These are phyloP conservation scores for Clonostachys rosea DNA, from an alignment of 2,329 filamentous ascomycete genomes.

Conservation along the genomic window DNA sequence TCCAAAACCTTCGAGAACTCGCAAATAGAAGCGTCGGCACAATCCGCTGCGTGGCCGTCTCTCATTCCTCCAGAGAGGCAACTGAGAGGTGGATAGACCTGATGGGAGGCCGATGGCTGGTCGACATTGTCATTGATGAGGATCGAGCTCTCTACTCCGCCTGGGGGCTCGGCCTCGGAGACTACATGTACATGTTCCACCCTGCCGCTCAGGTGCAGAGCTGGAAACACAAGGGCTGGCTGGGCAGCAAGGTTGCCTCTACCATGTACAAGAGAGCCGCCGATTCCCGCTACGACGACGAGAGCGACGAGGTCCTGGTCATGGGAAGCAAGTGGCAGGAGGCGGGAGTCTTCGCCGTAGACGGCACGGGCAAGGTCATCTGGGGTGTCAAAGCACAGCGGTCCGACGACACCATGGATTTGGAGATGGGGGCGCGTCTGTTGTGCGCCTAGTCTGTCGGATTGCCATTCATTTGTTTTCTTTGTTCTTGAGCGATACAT, in stretches of 20 bases:
- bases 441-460: conserved; percentile 3
- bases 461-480: no score
- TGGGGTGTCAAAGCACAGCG: conserved; percentile 43
- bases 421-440: conserved; percentile 44
- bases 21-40: conserved; percentile 42
- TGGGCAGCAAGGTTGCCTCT: conserved; percentile 43
- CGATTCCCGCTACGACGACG: conserved; percentile 12
- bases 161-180: conserved; percentile 51
- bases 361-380: conserved; percentile 41
- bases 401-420: conserved; percentile 45
- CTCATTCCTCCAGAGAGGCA: conserved; percentile 51
- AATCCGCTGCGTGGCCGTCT: conserved; percentile 53
- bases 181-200: conserved; percentile 47
- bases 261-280: conserved; percentile 30
- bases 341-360: conserved; percentile 44
- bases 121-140: conserved; percentile 51
- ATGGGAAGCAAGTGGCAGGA: conserved; percentile 55
- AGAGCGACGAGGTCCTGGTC: conserved; percentile 31
- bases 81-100: conserved; percentile 54
- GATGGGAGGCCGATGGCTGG: conserved; percentile 51
- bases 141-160: conserved; percentile 52
- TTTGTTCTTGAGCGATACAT: no score
- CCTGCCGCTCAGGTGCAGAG: conserved; percentile 45
- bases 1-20: conserved; percentile 49
- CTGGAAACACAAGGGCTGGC: conserved; percentile 51